phyloP scores from a whole-genome alignment of 495 filamentous ascomycete genomes.

The Tetracladium setigerum region DNA sequence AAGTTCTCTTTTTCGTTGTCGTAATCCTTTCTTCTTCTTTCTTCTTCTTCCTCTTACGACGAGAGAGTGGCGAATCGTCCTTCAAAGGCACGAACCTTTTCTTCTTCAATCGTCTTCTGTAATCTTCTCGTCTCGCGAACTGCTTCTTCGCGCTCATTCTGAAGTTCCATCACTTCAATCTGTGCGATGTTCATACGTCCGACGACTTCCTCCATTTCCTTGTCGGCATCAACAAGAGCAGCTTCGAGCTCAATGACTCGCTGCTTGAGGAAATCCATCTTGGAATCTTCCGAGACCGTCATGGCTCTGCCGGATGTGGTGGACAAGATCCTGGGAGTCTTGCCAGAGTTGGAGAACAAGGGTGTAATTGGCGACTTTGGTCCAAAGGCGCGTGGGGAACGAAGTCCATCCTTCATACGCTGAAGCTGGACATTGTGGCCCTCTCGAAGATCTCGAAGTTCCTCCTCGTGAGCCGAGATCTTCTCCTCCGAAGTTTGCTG shows the following conservation, averaged over 20 bases:
- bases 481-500: slow-evolving; percentile 84
- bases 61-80: slow-evolving; percentile 27
- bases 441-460: slow-evolving; percentile 66
- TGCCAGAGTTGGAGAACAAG: slow-evolving; percentile 39
- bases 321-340: slow-evolving; percentile 46
- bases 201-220: slow-evolving; percentile 93
- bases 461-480: slow-evolving; percentile 77
- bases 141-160: slow-evolving; percentile 86
- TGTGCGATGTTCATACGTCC: slow-evolving; percentile 87
- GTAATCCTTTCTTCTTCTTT: slow-evolving; percentile 3
- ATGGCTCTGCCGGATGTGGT: slow-evolving; percentile 30
- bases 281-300: slow-evolving; percentile 33
- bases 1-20: background rate
- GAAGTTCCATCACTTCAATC: slow-evolving; percentile 86
- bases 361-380: slow-evolving; percentile 56
- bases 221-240: slow-evolving; percentile 72
- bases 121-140: slow-evolving; percentile 73
- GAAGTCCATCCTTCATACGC: slow-evolving; percentile 44
- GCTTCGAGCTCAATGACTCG: slow-evolving; percentile 75
- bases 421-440: slow-evolving; percentile 70
- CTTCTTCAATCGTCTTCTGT: slow-evolving; percentile 45
- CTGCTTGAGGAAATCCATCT: slow-evolving; percentile 66
- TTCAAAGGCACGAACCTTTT: slow-evolving; percentile 38
- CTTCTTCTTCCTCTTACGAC: too few relatives aligned
- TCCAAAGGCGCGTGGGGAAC: slow-evolving; percentile 35